Evolutionary conservation across 2,329 filamentous ascomycete species (phyloP).

Genomic region (Nemania serpens): DNA sequence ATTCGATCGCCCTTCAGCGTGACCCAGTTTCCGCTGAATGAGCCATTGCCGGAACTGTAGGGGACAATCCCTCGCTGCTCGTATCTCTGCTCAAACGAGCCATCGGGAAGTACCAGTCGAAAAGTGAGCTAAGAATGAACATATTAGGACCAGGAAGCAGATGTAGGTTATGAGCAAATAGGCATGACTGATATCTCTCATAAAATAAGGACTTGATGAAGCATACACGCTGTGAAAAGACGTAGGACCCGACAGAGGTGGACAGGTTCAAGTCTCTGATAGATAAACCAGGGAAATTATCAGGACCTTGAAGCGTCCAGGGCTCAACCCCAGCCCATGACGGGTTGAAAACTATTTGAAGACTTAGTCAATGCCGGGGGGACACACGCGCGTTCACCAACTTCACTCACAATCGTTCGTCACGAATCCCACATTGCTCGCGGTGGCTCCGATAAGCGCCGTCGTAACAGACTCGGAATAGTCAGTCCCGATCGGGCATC

Average conservation of each 20-base stretch:
- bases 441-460: slow-evolving; percentile 15
- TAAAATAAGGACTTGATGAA: background rate
- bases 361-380: background rate
- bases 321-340: slow-evolving; percentile 9
- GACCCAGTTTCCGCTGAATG: slow-evolving; percentile 21
- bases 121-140: slow-evolving; percentile 8
- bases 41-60: slow-evolving; percentile 20
- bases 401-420: slow-evolving; percentile 23
- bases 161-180: background rate
- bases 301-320: slow-evolving; percentile 6
- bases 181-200: background rate
- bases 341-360: slow-evolving; percentile 11
- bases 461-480: slow-evolving; percentile 21
- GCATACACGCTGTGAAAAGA: slow-evolving; percentile 17
- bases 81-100: slow-evolving; percentile 25
- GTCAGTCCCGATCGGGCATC: slow-evolving; percentile 16
- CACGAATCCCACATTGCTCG: slow-evolving; percentile 9
- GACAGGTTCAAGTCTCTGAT: slow-evolving; percentile 6
- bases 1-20: slow-evolving; percentile 20
- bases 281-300: slow-evolving; percentile 19
- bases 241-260: slow-evolving; percentile 14
- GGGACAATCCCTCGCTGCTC: slow-evolving; percentile 20
- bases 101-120: slow-evolving; percentile 16
- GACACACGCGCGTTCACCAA: background rate
- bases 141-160: background rate